Evolutionary conservation across 805 yeast species (phyloP), one percentile per base, ranked within the genome.

Genomic region (Yamadazyma scolyti): DNA sequence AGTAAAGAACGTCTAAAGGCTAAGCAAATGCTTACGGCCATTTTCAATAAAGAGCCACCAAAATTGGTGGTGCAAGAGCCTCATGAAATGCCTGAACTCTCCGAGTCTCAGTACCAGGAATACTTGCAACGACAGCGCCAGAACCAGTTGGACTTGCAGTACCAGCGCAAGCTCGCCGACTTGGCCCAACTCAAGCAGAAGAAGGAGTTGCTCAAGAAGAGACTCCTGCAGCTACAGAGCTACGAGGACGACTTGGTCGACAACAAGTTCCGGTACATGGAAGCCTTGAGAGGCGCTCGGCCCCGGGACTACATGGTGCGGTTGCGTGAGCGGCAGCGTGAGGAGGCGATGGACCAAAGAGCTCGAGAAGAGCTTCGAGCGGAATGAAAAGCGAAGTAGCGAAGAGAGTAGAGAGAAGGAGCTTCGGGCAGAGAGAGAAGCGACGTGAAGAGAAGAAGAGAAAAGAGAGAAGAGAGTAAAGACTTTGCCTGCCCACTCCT

Each of bases 1-100:
- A 54, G 66, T 13, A 58, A 52, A 13, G 85, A 77, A 40, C 62
- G 76, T 26, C 56, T 56, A 23, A 64, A 69, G 37, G 68, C 80
- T 1, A 71, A 71, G 42, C 46, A 56, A 13, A 66, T 72, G 31
- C 48, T 79, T 9, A 33, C 19, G 16, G 24, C 28, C 27, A 34
- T 37, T 16, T 68, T 50, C 16, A 57, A 44, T 6, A 33, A 25
- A 4, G 36, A 24, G 16, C 29, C 26, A 6, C 16, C 23, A 10
- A 20, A 30, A 14, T 9, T 12, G 25, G 11, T 7, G 12, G 25
- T 22, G n/a, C 31, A 18, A 15, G 40, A 36, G 12, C n/a, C n/a
- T n/a, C n/a, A n/a, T n/a, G 36, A 30, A 20, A 21, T 26, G 31
- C 52, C 50, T 15, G 50, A 50, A 16, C 47, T 56, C n/a, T 52